Base-by-base conservation (phyloP, 352 stramenopile genomes). In the Globisporangium solare region DNA sequence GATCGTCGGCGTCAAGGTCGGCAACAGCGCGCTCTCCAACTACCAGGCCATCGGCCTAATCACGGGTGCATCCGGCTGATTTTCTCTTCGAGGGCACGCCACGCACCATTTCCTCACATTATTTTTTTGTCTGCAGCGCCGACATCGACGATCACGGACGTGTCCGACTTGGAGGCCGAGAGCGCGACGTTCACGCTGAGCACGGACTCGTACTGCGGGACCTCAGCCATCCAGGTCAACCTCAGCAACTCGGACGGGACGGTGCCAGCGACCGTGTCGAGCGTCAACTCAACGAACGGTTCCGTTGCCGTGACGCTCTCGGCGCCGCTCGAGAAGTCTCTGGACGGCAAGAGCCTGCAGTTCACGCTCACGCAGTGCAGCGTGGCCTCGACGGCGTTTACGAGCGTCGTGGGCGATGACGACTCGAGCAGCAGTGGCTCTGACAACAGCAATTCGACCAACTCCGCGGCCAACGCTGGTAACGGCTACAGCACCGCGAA, bases 281-380 rank as follows among this genome's bases (percentile, higher is more conserved):
- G 22, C 15, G 57, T 82, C 24, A 51, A 75, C 37, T 51, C 70
- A 0, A 68, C 52, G 8, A 80, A 79, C 51, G 73, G 74, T 17
- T 73, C 70, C 3, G 62, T 84, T 8, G 47, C 73, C 14, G 71
- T 86, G 43, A 55, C 63, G 27, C 56, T 86, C 15, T 49, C 60
- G 43, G 65, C 70, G 3, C 60, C 76, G 6, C 45, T 86, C 4
- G 70, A 65, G 17, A 57, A 48, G 21, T 54, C 66, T 0, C 35
- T 83, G 27, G 55, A 67, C 11, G 67, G 53, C n/a, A 54, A 68
- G 14, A 64, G 68, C n/a, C 47, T 80, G 13, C 10, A 61, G 40
- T 53, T 84, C 6, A 76, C 74, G 53, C 70, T 86, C 27, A 74
- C 76, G 14, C 73, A 84, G 53, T 86, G 76, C 27, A 64, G 71